These are phyloP conservation scores for Pythium vanterpoolii DNA, from an alignment of 352 stramenopile species.

Conservation along the genomic window DNA sequence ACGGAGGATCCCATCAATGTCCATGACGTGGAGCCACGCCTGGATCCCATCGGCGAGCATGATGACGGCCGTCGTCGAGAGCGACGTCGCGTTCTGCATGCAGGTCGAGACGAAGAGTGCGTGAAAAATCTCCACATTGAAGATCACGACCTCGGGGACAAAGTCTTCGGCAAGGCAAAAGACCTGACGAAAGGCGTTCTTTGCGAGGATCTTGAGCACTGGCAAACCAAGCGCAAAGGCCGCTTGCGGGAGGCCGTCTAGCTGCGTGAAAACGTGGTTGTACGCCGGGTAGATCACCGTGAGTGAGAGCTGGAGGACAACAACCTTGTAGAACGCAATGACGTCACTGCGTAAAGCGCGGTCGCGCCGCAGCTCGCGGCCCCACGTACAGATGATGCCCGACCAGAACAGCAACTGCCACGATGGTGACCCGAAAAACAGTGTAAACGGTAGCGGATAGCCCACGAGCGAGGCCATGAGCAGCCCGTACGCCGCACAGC, in stretches of 20 bases:
- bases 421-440: constrained; percentile 24
- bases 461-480: constrained; percentile 1
- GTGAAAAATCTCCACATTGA: constrained; percentile 26
- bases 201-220: constrained; percentile 39
- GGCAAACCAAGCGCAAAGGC: constrained; percentile 25
- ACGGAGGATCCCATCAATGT: background rate
- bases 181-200: constrained; percentile 29
- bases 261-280: constrained; percentile 18
- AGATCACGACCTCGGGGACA: constrained; percentile 23
- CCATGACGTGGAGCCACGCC: background rate
- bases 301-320: constrained; percentile 3
- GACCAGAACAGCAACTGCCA: constrained; percentile 24
- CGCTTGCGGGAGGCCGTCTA: constrained; percentile 8
- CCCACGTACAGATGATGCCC: background rate
- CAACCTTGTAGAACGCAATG: background rate
- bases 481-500: background rate
- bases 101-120: constrained; percentile 20
- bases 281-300: constrained; percentile 18
- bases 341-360: background rate
- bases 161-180: constrained; percentile 21
- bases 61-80: constrained; percentile 1
- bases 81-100: constrained; percentile 17
- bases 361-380: background rate
- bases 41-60: constrained; percentile 14
- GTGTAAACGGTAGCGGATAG: constrained; percentile 14